These are phyloP conservation scores for Cercospora janseana DNA, from an alignment of 2,329 filamentous ascomycete genomes.

Conservation along the genomic window DNA sequence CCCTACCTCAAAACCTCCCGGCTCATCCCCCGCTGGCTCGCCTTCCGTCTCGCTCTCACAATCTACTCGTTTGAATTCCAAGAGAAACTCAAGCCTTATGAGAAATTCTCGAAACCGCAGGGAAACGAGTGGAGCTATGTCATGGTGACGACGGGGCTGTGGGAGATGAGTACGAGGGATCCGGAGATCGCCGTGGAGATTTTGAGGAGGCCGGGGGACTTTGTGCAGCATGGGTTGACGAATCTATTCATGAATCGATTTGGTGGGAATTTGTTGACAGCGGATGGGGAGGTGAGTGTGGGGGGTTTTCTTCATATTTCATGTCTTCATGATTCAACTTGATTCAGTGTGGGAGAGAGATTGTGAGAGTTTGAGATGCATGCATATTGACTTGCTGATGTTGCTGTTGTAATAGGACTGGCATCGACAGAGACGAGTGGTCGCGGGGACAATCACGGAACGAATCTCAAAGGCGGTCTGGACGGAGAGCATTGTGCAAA, in stretches of 20 bases:
- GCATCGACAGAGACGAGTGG: conserved; percentile 36
- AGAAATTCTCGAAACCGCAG: conserved; percentile 20
- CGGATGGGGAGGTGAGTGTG: conserved; percentile 23
- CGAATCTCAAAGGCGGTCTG: conserved; percentile 36
- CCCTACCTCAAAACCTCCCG: conserved; percentile 22
- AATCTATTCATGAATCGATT: conserved; percentile 29
- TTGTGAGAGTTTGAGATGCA: too few relatives aligned
- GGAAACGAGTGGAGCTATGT: conserved; percentile 26
- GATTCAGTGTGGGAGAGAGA: too few relatives aligned
- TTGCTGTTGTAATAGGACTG: conserved; percentile 19
- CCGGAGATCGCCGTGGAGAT: conserved; percentile 28
- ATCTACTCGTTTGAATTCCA: conserved; percentile 34
- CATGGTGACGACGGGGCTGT: conserved; percentile 26
- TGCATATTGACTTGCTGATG: neutral
- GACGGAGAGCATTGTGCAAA: conserved; percentile 32
- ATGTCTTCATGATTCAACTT: too few relatives aligned
- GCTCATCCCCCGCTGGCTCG: conserved; percentile 25
- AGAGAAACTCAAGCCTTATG: conserved; percentile 23
- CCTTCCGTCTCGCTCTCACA: conserved; percentile 24
- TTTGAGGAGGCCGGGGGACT: conserved; percentile 26
- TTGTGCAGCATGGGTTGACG: conserved; percentile 25
- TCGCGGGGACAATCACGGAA: conserved; percentile 38
- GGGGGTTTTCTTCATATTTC: too few relatives aligned
- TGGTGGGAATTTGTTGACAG: conserved; percentile 31
- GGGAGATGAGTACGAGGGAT: conserved; percentile 32